Conservation (phyloP, 805 yeast species). For the Lipomyces japonicus region DNA sequence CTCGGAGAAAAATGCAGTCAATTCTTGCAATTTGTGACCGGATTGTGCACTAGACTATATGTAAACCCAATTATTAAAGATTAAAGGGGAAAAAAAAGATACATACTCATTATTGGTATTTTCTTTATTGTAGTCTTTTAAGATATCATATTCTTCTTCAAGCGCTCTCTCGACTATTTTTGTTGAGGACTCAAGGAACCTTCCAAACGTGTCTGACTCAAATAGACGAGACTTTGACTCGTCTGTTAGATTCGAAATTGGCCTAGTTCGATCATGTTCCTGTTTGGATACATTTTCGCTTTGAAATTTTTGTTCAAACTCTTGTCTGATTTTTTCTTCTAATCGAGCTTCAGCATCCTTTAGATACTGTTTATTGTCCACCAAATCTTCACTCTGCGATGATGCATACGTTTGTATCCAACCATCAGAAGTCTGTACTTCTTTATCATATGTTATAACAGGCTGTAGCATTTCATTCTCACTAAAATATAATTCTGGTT, state of each 20-base stretch:
- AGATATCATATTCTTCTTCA: slow-evolving; percentile 35
- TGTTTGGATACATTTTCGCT: not conserved
- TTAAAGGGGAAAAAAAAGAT: no score
- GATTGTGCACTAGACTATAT: slow-evolving; percentile 8
- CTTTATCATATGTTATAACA: slow-evolving; percentile 32
- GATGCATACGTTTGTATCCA: slow-evolving; percentile 5
- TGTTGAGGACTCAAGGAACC: slow-evolving; percentile 22
- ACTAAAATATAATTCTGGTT: no score
- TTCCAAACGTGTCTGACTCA: not conserved
- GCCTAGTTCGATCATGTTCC: no score
- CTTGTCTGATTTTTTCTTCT: slow-evolving; percentile 4
- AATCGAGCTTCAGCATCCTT: not conserved
- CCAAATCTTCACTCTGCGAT: not conserved
- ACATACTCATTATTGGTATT: slow-evolving; percentile 6
- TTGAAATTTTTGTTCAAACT: slow-evolving; percentile 15
- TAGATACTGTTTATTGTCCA: not conserved
- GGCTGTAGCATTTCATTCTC: no score
- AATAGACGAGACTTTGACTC: no score
- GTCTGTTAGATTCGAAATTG: no score
- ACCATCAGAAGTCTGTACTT: slow-evolving; percentile 33
- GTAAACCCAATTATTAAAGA: not conserved
- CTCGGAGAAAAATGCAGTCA: slow-evolving; percentile 27
- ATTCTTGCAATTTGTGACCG: slow-evolving; percentile 23
- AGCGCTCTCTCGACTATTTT: slow-evolving; percentile 37
- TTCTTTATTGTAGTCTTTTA: slow-evolving; percentile 33